Conservation (phyloP, 2,329 filamentous ascomycete species). For the Pseudogymnoascus sp. region DNA sequence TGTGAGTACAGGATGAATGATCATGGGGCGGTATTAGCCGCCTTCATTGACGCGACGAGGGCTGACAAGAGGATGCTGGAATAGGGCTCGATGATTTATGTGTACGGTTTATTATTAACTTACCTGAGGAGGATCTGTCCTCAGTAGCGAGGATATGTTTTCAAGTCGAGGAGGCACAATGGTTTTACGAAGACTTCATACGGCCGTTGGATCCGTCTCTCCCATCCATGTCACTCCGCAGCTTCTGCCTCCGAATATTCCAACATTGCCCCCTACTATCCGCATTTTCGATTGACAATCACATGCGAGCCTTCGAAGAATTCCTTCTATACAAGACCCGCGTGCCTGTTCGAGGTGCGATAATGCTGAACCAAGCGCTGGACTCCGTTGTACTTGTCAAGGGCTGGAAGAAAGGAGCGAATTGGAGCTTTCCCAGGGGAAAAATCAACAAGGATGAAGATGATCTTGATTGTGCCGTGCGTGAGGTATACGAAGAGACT, state of each 20-base stretch:
- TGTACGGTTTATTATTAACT: conserved; percentile 95
- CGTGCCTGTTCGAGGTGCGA: conserved; percentile 87
- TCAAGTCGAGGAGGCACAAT: conserved; percentile 98
- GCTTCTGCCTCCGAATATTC: conserved; percentile 85
- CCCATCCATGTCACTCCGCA: conserved; percentile 75
- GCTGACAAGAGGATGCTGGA: conserved; percentile 2
- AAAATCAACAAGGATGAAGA: conserved; percentile 98
- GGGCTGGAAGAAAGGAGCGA: conserved; percentile 94
- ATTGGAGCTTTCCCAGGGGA: conserved; percentile 92
- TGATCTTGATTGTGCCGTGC: conserved; percentile 84
- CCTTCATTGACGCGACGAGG: not conserved
- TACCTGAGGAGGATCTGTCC: conserved; percentile 82
- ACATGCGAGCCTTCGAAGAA: conserved; percentile 77
- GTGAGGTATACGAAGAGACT: conserved; percentile 95
- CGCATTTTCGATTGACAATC: conserved; percentile 67
- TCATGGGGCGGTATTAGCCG: not conserved
- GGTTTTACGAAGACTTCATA: conserved; percentile 99
- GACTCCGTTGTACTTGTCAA: conserved; percentile 89
- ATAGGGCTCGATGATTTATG: conserved; percentile 93
- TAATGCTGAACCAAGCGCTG: conserved; percentile 90
- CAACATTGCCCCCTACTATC: conserved; percentile 86
- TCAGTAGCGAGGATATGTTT: conserved; percentile 94
- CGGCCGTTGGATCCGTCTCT: conserved; percentile 77
- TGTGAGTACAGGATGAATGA: conserved; percentile 45
- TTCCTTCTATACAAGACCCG: conserved; percentile 92